Percentiles rank a stretch among this genome's conserved stretches.
phyloP scores from a whole-genome alignment of 1,284 basidiomycete species.

The Melampsora americana region DNA sequence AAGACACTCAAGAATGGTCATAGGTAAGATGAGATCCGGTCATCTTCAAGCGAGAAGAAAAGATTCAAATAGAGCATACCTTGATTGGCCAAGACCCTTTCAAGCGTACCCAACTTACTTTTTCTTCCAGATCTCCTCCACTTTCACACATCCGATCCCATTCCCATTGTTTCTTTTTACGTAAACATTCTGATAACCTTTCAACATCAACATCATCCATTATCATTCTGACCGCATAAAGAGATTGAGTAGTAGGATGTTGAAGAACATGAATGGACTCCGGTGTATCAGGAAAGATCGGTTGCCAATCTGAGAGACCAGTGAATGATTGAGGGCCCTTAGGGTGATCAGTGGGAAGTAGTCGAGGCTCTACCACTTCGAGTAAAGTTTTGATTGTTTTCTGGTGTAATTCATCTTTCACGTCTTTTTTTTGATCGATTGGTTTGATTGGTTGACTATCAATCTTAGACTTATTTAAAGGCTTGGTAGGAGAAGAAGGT shows the following conservation, averaged over 20 bases:
- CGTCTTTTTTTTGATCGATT: constrained; percentile 6
- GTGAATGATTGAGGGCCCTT: no score
- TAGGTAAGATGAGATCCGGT: no score
- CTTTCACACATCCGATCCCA: constrained; percentile 37
- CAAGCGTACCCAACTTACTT: constrained; percentile 21
- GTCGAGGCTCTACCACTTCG: no score
- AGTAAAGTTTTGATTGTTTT: no score
- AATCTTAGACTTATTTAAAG: neutral
- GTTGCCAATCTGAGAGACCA: no score
- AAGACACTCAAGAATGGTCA: no score
- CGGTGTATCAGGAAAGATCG: no score
- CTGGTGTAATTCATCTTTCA: no score
- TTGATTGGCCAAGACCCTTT: constrained; percentile 39
- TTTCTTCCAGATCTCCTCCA: constrained; percentile 24
- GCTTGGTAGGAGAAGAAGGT: constrained; percentile 6
- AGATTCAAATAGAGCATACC: neutral
- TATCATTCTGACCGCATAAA: constrained; percentile 20
- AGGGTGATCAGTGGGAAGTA: no score
- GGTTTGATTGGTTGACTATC: constrained; percentile 9
- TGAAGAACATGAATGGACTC: neutral
- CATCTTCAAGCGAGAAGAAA: neutral
- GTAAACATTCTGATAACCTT: constrained; percentile 9
- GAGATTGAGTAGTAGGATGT: constrained; percentile 14
- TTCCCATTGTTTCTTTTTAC: constrained; percentile 30
- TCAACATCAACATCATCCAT: constrained; percentile 19